These are phyloP conservation scores for Corylus avellana DNA, from an alignment of 306 rosid species.

Conservation along the genomic window DNA sequence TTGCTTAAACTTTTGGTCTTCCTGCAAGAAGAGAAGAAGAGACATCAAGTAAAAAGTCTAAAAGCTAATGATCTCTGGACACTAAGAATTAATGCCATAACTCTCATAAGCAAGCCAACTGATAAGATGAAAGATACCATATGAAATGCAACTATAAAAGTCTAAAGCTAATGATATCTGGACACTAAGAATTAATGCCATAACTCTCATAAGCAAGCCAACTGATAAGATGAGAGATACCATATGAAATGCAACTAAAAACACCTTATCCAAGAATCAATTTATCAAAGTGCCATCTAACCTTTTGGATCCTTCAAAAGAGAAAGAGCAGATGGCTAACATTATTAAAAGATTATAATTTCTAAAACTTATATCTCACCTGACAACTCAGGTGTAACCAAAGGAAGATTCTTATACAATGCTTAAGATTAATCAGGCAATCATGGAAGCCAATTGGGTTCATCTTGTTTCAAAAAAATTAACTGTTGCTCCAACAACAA, in stretches of 20 bases:
- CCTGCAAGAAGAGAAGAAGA: conserved; percentile 46
- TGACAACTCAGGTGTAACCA: background rate
- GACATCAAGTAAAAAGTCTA: conserved; percentile 13
- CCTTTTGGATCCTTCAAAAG: background rate
- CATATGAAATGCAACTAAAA: background rate
- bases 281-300: background rate
- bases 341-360: background rate
- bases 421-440: background rate
- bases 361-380: background rate
- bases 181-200: background rate
- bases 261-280: background rate
- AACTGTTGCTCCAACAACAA: background rate
- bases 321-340: background rate
- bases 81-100: background rate
- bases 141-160: background rate
- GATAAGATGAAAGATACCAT: background rate
- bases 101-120: background rate
- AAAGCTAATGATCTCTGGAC: background rate
- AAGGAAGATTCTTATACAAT: background rate
- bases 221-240: background rate
- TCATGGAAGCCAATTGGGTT: background rate
- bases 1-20: conserved; percentile 88
- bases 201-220: background rate
- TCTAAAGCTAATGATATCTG: background rate
- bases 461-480: background rate